Base-by-base conservation (phyloP, 2,329 filamentous ascomycete species). In the Ceratocystis colombiana region DNA sequence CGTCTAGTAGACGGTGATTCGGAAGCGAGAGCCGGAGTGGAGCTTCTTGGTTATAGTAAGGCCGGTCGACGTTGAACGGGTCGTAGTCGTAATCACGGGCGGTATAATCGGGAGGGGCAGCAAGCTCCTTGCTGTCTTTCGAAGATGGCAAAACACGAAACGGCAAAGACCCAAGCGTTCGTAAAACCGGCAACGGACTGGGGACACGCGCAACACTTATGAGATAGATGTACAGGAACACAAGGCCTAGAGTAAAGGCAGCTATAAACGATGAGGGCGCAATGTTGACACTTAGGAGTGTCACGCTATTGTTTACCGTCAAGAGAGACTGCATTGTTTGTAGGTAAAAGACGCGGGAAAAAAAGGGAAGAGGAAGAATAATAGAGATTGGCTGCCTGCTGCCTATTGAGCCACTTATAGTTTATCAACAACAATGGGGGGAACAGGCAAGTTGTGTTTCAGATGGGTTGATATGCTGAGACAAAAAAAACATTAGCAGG, bases 221-320 rank as follows among this genome's bases (percentile, higher is more conserved):
- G 17, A 80, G 70, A 71, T 81, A 84, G 63, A 82, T 71, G 67
- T 77, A 78, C 68, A 81, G 69, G 71, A 84, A 82, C 72, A 79
- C 75, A 70, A 84, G 75, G 62, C 77, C 72, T 37, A 84, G 71
- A 67, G 77, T 74, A 68, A 84, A 72, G 33, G 78, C 77, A 68
- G 80, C 80, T 70, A 85, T 75, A 72, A 80, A 84, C 66, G 81
- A 82, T 73, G 80, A 80, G 28, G 83, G 82, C 50, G 82, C 80
- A 73, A 85, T 79, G 71, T 77, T 80, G 71, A 85, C 77, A 74
- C 79, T 84, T 73, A 85, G 73, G 70, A 85, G 78, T 67, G 82
- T 82, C 73, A 85, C 78, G 79, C 84, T 81, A 74, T 82, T 85
- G 75, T 84, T 82, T 70, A 85, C 79, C 64, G 81, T 82, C 70